Evolutionary conservation across 495 filamentous ascomycete species (phyloP).

Genomic region (Beverwykella pulmonaria): DNA sequence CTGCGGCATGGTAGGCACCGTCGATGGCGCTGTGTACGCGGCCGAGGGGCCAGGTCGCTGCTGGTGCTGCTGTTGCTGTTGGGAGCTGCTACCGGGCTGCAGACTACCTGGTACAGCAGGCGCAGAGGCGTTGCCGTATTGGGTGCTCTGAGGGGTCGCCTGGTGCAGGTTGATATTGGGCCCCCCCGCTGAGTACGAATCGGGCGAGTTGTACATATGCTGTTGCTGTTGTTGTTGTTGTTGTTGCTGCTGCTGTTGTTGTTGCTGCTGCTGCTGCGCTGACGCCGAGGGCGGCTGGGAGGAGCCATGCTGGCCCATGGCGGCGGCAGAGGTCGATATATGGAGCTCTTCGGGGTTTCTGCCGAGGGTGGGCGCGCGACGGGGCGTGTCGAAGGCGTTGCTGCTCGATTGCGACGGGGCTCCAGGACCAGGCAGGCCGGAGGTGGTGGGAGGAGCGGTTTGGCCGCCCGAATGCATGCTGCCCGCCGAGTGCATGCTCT

Average conservation of each 20-base stretch:
- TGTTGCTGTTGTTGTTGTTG: conserved; percentile 56
- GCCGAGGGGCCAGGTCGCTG: conserved; percentile 66
- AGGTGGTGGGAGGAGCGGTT: conserved; percentile 41
- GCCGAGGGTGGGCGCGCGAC: conserved; percentile 55
- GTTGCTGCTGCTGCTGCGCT: conserved; percentile 26
- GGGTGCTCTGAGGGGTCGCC: conserved; percentile 59
- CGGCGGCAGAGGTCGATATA: conserved; percentile 62
- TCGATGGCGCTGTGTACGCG: conserved; percentile 69
- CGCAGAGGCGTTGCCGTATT: conserved; percentile 53
- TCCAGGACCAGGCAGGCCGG: conserved; percentile 43
- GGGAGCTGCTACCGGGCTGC: conserved; percentile 62
- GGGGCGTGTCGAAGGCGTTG: conserved; percentile 58
- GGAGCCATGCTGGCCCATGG: conserved; percentile 44
- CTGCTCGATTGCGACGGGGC: conserved; percentile 46
- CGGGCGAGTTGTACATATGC: conserved; percentile 54
- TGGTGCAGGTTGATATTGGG: conserved; percentile 72
- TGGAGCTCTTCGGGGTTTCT: conserved; percentile 76
- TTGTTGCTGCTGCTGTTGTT: conserved; percentile 4
- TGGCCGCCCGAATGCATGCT: conserved; percentile 8
- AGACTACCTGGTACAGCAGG: conserved; percentile 66
- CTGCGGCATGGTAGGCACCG: conserved; percentile 72
- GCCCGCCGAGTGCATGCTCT: neutral
- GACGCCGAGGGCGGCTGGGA: conserved; percentile 10
- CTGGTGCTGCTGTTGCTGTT: conserved; percentile 42
- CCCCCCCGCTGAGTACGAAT: conserved; percentile 53